Conservation (phyloP, 192 early-diverging fungal species). For the Podila verticillata region DNA sequence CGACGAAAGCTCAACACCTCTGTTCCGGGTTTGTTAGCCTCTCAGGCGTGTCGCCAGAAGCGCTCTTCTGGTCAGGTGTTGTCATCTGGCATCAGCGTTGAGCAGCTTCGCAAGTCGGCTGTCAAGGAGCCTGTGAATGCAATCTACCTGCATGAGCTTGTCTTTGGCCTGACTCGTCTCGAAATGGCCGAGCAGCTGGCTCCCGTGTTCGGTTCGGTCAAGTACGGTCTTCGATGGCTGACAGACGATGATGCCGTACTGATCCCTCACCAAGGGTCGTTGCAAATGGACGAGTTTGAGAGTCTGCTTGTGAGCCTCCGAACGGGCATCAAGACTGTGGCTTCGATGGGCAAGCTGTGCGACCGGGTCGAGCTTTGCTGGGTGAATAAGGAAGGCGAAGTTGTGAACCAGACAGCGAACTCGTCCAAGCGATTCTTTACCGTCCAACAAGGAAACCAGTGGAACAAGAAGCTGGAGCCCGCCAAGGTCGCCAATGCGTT, state of each 20-base stretch:
- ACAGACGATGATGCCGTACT: slow-evolving; percentile 63
- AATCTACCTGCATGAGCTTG: slow-evolving; percentile 61
- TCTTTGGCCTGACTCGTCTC: slow-evolving; percentile 60
- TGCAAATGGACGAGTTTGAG: slow-evolving; percentile 64
- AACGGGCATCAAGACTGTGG: slow-evolving; percentile 45
- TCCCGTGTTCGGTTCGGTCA: slow-evolving; percentile 55
- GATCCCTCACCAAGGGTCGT: slow-evolving; percentile 49
- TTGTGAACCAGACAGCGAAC: slow-evolving; percentile 53
- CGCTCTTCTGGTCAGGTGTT: slow-evolving; percentile 4
- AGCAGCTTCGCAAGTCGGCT: slow-evolving; percentile 48
- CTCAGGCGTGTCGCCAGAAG: slow-evolving; percentile 53
- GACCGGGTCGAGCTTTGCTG: slow-evolving; percentile 63
- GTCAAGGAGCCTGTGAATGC: slow-evolving; percentile 68
- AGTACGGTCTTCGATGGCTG: slow-evolving; percentile 59
- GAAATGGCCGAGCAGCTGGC: slow-evolving; percentile 60
- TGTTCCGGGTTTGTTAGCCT: slow-evolving; percentile 35
- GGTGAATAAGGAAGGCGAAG: slow-evolving; percentile 61
- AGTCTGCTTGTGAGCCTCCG: slow-evolving; percentile 52
- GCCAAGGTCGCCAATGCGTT: slow-evolving; percentile 37
- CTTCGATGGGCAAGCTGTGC: slow-evolving; percentile 46
- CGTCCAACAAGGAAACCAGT: slow-evolving; percentile 15
- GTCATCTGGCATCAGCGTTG: slow-evolving; percentile 7
- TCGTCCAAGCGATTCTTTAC: slow-evolving; percentile 38
- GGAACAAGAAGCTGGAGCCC: slow-evolving; percentile 15
- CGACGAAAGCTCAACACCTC: slow-evolving; percentile 57